Percentiles rank a stretch among this genome's conserved stretches.
Conservation (phyloP, 140 eudicot genomes). For the Bidens hawaiensis region DNA sequence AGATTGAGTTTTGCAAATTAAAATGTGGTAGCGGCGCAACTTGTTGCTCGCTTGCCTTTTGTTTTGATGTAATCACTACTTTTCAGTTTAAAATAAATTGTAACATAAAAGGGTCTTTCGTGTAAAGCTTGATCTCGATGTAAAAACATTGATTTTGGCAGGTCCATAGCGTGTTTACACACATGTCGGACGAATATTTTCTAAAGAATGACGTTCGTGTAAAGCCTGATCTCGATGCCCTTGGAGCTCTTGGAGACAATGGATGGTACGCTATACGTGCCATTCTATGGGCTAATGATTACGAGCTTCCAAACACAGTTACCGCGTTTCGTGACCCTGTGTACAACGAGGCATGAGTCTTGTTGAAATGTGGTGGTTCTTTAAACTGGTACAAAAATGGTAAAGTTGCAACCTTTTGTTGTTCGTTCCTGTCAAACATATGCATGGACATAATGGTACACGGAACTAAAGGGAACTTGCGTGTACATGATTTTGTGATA, state of each 20-base stretch:
- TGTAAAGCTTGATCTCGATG: no score
- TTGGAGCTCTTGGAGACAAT: conserved; percentile 61
- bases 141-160: conserved; percentile 3
- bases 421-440: conserved; percentile 44
- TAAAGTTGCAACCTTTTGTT: conserved; percentile 44
- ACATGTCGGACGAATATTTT: conserved; percentile 30
- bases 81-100: no score
- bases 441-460: conserved; percentile 43
- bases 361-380: conserved; percentile 58
- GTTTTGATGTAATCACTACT: no score
- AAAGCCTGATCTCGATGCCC: conserved; percentile 60
- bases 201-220: conserved; percentile 55
- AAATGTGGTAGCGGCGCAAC: no score
- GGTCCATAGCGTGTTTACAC: conserved; percentile 48
- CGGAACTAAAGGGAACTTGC: conserved; percentile 53
- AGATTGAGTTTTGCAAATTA: no score
- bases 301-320: conserved; percentile 56
- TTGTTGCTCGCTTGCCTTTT: no score
- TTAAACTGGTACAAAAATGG: conserved; percentile 38
- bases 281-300: conserved; percentile 57
- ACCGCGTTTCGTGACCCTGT: conserved; percentile 38
- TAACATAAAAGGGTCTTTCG: no score
- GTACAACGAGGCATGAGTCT: conserved; percentile 47
- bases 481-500: conserved; percentile 53
- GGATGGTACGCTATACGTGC: conserved; percentile 78